phyloP scores from a whole-genome alignment of 1,139 yeast species.

The Komagataea norvegica region DNA sequence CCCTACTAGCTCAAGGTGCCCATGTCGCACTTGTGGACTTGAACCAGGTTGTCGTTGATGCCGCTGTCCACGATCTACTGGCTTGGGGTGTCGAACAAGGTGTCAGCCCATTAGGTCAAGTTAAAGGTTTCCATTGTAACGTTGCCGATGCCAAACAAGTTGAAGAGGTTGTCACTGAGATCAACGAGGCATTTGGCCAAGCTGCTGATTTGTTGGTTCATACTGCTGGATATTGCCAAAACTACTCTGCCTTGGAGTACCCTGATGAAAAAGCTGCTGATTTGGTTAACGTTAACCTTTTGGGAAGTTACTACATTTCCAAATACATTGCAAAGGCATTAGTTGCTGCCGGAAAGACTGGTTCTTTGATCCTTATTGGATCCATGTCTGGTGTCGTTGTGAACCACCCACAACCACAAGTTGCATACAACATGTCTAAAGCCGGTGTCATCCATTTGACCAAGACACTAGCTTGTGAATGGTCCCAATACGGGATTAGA shows the following conservation, averaged over 20 bases:
- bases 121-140: conserved; percentile 73
- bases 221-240: conserved; percentile 83
- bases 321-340: conserved; percentile 65
- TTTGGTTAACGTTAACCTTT: conserved; percentile 64
- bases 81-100: conserved; percentile 49
- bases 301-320: conserved; percentile 70
- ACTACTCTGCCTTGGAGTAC: conserved; percentile 71
- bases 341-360: conserved; percentile 46
- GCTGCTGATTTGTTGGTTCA: conserved; percentile 65
- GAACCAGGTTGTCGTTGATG: conserved; percentile 51
- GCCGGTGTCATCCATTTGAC: conserved; percentile 81
- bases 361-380: conserved; percentile 72
- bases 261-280: conserved; percentile 68
- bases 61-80: conserved; percentile 54
- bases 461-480: conserved; percentile 75
- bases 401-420: conserved; percentile 79
- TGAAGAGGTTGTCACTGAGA: conserved; percentile 47
- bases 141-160: conserved; percentile 64
- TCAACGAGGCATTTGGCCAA: conserved; percentile 48
- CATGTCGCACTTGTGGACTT: conserved; percentile 72
- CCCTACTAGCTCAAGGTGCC: conserved; percentile 64
- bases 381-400: conserved; percentile 85
- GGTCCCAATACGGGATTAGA: conserved; percentile 76
- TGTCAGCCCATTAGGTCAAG: conserved; percentile 46
- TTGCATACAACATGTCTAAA: conserved; percentile 81